phyloP scores from a whole-genome alignment of 2,329 filamentous ascomycete genomes.

The Colletotrichum sp. region DNA sequence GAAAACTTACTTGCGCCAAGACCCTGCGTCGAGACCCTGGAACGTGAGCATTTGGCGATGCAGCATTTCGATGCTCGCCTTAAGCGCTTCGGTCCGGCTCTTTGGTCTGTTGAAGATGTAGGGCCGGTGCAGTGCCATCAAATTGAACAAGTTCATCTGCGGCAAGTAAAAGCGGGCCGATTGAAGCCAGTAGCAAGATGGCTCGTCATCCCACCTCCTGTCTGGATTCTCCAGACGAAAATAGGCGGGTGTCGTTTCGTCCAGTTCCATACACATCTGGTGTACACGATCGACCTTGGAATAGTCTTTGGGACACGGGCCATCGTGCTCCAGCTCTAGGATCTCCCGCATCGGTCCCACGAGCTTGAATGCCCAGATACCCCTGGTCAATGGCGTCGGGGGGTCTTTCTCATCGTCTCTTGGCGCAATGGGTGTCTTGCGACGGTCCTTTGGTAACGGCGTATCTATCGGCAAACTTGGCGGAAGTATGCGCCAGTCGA shows the following conservation, averaged over 20 bases:
- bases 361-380: slow-evolving; percentile 55
- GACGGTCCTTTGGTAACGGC: slow-evolving; percentile 49
- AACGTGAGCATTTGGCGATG: slow-evolving; percentile 58
- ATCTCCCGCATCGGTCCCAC: slow-evolving; percentile 57
- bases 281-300: slow-evolving; percentile 60
- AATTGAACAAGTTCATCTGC: slow-evolving; percentile 53
- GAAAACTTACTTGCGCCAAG: slow-evolving; percentile 46
- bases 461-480: slow-evolving; percentile 60
- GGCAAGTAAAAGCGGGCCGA: slow-evolving; percentile 49
- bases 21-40: slow-evolving; percentile 50
- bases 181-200: slow-evolving; percentile 58
- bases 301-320: slow-evolving; percentile 59
- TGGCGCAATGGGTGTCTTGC: slow-evolving; percentile 51
- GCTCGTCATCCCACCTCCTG: slow-evolving; percentile 58
- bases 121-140: slow-evolving; percentile 65
- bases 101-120: slow-evolving; percentile 63
- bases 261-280: slow-evolving; percentile 50
- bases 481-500: slow-evolving; percentile 52
- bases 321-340: slow-evolving; percentile 60
- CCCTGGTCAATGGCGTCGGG: slow-evolving; percentile 60
- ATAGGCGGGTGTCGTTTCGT: slow-evolving; percentile 52
- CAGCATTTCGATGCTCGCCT: slow-evolving; percentile 60
- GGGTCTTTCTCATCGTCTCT: slow-evolving; percentile 52
- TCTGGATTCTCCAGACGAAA: slow-evolving; percentile 63
- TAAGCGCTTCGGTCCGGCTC: slow-evolving; percentile 60